Base-by-base conservation (phyloP, 2,329 filamentous ascomycete genomes). In the Monilinia aucupariae region DNA sequence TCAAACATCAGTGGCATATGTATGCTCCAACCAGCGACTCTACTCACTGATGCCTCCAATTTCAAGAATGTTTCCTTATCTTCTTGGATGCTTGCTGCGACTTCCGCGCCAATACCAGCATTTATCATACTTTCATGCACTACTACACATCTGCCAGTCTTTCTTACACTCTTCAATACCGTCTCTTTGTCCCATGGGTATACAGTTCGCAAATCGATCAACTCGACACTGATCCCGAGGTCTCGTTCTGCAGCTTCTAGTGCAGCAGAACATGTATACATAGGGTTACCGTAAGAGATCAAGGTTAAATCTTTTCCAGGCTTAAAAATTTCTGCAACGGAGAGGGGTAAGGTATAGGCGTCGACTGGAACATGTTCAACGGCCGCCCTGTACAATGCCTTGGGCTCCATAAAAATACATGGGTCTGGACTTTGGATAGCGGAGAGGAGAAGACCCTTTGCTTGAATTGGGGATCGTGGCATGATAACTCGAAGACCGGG, bases 121-220 rank as follows among this genome's bases (percentile, higher is more conserved):
- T 89, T 90, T 66, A 87, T 79, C 85, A 90, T 90, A 64, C 86
- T 89, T 73, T 91, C 88, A 71, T 91, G 88, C 1, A 90, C 88
- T 1, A 91, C 83, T 30, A 90, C 78, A 32, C 85, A 86, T 64
- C 86, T 76, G 0, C 88, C 87, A 0, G 88, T 91, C 75, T 88
- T 90, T 67, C 80, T 81, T 2, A 90, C 87, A 63, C 87, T 90
- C 22, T 84, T 78, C 59, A 89, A 73, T 0, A 90, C 78, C 0
- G 84, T 86, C 68, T 82, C 78, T 59, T 86, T 79, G 71, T 91
- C 88, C 87, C 87, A 91, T 0, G 88, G 88, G 73, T 89, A 90
- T 41, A 91, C 81, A 0, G 87, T 89, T 58, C 87, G 79, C 20
- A 91, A 74, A 73, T 91, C 88, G 63, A 91, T 87, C 64, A 91